A percentile compares a stretch with the other conserved stretches of the same genome.
Conservation (phyloP, 225 moss, liverwort and hornwort genomes). For the Takakia lepidozioides region DNA sequence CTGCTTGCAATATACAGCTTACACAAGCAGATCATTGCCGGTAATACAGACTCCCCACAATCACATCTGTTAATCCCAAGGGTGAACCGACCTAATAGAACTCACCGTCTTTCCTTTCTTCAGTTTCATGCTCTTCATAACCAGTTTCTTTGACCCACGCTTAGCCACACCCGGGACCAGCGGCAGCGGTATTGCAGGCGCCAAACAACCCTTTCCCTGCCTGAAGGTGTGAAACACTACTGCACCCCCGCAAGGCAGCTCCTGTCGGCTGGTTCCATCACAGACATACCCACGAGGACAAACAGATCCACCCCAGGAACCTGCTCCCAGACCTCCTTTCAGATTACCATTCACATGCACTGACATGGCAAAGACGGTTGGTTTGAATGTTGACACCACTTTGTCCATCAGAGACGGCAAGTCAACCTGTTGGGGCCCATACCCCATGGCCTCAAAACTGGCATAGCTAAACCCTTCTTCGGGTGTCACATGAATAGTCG, state of each 20-base stretch:
- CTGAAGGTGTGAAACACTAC: constrained; percentile 71
- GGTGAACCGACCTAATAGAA: too few relatives aligned
- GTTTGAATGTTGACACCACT: constrained; percentile 48
- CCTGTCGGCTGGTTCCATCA: constrained; percentile 69
- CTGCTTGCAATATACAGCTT: too few relatives aligned
- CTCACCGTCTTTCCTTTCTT: constrained; percentile 18
- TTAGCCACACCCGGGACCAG: constrained; percentile 13
- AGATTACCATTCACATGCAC: constrained; percentile 35
- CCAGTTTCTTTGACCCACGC: constrained; percentile 23
- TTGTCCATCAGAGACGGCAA: constrained; percentile 32
- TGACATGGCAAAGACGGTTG: constrained; percentile 56
- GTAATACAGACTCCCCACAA: too few relatives aligned
- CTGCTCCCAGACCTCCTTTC: constrained; percentile 19
- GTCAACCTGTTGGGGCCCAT: constrained; percentile 43
- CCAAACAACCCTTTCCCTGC: constrained; percentile 7
- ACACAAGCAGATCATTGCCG: too few relatives aligned
- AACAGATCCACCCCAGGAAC: constrained; percentile 34
- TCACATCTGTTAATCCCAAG: too few relatives aligned
- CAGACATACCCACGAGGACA: constrained; percentile 55
- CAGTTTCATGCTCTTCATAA: constrained; percentile 11
- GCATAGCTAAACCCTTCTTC: constrained; percentile 75
- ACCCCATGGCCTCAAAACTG: constrained; percentile 90
- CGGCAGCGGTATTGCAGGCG: constrained; percentile 3
- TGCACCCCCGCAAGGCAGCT: constrained; percentile 47
- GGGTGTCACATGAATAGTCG: constrained; percentile 85